phyloP scores from a whole-genome alignment of 306 rosid genomes.

The Prunus campanulata region DNA sequence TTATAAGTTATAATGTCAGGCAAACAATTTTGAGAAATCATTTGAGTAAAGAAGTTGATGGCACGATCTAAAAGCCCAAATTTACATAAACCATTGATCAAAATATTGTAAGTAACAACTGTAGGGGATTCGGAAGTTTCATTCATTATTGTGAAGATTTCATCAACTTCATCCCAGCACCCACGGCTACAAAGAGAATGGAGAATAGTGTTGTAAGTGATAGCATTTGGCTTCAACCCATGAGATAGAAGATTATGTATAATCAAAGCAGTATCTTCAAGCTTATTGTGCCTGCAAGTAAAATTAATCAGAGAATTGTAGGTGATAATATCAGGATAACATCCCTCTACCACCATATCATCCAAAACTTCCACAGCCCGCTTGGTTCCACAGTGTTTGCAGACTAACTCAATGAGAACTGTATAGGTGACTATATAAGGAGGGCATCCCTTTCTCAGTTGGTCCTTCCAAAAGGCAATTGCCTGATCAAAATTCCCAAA shows the following conservation, averaged over 20 bases:
- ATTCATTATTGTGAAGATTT: slow-evolving; percentile 66
- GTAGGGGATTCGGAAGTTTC: slow-evolving; percentile 53
- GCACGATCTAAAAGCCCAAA: slow-evolving; percentile 67
- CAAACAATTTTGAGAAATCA: slow-evolving; percentile 59
- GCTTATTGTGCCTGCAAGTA: slow-evolving; percentile 61
- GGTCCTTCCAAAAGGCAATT: slow-evolving; percentile 74
- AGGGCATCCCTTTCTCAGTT: slow-evolving; percentile 74
- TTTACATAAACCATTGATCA: slow-evolving; percentile 76
- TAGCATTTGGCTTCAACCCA: slow-evolving; percentile 58
- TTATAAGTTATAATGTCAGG: slow-evolving; percentile 84
- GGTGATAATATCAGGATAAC: slow-evolving; percentile 74
- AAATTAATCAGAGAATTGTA: slow-evolving; percentile 71
- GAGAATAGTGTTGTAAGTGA: slow-evolving; percentile 77
- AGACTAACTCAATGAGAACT: slow-evolving; percentile 67
- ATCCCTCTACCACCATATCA: slow-evolving; percentile 75
- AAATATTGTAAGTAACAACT: slow-evolving; percentile 67
- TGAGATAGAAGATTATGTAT: slow-evolving; percentile 49
- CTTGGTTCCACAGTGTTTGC: slow-evolving; percentile 59
- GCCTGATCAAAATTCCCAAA: slow-evolving; percentile 55
- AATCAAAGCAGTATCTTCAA: slow-evolving; percentile 54
- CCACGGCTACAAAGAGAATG: slow-evolving; percentile 64
- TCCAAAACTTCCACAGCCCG: slow-evolving; percentile 76
- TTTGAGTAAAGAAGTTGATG: slow-evolving; percentile 47
- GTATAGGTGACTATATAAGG: slow-evolving; percentile 82
- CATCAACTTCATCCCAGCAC: slow-evolving; percentile 66